A percentile compares a stretch with the other conserved stretches of the same genome.
Conservation (phyloP, 441 rosid species). For the Omphalea diandra region DNA sequence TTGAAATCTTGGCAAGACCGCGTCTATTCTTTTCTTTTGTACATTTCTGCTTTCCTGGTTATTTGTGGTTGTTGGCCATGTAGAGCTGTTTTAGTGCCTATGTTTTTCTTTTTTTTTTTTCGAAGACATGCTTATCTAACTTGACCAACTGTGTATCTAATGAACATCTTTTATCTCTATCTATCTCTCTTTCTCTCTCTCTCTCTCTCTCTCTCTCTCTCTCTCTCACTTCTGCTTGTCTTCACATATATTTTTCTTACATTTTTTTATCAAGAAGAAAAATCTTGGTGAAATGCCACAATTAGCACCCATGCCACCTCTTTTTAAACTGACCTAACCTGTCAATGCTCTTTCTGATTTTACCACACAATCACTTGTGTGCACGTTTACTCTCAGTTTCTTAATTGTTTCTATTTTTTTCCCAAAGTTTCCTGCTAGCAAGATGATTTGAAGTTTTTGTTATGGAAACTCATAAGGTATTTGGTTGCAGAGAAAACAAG, state of each 20-base stretch:
- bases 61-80: neutral
- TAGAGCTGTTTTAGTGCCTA: neutral
- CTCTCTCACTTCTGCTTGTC: neutral
- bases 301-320: neutral
- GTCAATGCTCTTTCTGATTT: neutral
- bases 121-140: no score
- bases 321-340: neutral
- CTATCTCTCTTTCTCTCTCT: no score
- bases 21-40: neutral
- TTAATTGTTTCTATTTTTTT: neutral
- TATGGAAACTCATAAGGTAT: conserved; percentile 10
- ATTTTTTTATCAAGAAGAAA: neutral
- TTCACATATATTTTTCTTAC: neutral
- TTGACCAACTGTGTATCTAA: neutral
- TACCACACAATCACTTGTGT: neutral
- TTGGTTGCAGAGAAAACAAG: conserved; percentile 68
- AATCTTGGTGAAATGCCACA: neutral
- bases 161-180: neutral
- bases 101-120: no score
- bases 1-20: neutral
- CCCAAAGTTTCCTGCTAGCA: neutral
- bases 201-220: neutral
- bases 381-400: neutral
- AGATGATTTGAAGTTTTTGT: neutral
- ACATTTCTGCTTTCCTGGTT: neutral